Percentiles rank a stretch among this genome's conserved stretches.
These are phyloP conservation scores for Amauroascus niger DNA, from an alignment of 2,329 filamentous ascomycete genomes.

Conservation along the genomic window DNA sequence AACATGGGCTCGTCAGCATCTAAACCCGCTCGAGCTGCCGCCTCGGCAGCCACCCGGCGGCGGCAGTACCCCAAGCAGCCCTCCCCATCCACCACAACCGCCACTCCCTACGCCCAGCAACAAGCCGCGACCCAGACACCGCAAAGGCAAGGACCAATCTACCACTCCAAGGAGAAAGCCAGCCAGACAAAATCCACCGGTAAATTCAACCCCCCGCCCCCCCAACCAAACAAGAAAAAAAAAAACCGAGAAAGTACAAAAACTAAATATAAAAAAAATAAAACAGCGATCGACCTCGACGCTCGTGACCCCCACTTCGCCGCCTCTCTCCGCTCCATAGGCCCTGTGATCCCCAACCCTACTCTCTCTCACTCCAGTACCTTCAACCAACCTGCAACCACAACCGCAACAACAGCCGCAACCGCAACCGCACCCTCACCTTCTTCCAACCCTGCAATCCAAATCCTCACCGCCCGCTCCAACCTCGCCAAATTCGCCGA, in stretches of 20 bases:
- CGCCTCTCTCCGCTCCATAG: slow-evolving; percentile 63
- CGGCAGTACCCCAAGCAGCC: slow-evolving; percentile 49
- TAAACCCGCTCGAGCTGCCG: slow-evolving; percentile 38
- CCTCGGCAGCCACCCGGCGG: slow-evolving; percentile 40
- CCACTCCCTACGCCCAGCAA: slow-evolving; percentile 32
- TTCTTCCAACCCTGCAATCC: slow-evolving; percentile 45
- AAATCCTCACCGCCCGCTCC: slow-evolving; percentile 44
- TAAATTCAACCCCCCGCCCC: slow-evolving; percentile 15
- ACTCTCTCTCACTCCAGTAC: slow-evolving; percentile 48
- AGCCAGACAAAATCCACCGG: slow-evolving; percentile 29
- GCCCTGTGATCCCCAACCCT: slow-evolving; percentile 49
- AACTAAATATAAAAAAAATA: too few relatives aligned
- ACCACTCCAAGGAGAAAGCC: slow-evolving; percentile 29
- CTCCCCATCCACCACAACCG: slow-evolving; percentile 27
- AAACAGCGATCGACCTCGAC: slow-evolving; percentile 52
- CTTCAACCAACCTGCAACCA: slow-evolving; percentile 27
- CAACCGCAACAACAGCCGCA: neutral
- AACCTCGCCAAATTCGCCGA: slow-evolving; percentile 46
- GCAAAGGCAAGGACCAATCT: slow-evolving; percentile 25
- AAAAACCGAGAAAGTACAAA: neutral
- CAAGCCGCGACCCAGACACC: slow-evolving; percentile 1
- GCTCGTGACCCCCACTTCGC: slow-evolving; percentile 58
- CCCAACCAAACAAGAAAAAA: slow-evolving; percentile 1
- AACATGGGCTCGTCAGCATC: slow-evolving; percentile 51
- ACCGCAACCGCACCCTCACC: slow-evolving; percentile 9